Conservation (phyloP, 306 rosid genomes). For the Castanopsis chinensis region DNA sequence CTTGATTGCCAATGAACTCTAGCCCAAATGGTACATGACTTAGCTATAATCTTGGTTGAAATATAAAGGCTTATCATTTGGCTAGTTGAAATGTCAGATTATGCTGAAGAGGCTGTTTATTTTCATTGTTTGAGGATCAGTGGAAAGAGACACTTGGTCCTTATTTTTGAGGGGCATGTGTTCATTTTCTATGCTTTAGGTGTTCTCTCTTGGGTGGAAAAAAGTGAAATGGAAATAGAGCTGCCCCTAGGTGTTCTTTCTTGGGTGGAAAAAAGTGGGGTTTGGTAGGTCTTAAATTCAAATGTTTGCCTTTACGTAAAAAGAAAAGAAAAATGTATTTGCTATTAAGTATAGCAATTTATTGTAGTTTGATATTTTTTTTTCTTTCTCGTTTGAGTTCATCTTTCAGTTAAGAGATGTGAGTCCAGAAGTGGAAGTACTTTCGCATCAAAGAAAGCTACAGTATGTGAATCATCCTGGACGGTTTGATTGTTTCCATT, state of each 20-base stretch:
- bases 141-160: neutral
- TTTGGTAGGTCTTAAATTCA: conserved; percentile 5
- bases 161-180: neutral
- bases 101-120: neutral
- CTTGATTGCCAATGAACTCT: neutral
- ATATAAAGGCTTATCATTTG: neutral
- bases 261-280: neutral
- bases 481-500: conserved; percentile 41
- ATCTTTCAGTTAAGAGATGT: conserved; percentile 45
- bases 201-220: conserved; percentile 5
- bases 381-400: conserved; percentile 20
- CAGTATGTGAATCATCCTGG: conserved; percentile 23
- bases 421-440: conserved; percentile 31
- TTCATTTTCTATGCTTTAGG: neutral
- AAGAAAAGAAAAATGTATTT: neutral
- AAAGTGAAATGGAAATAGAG: conserved; percentile 8
- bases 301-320: conserved; percentile 3
- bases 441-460: conserved; percentile 34
- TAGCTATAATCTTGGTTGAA: neutral
- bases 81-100: neutral
- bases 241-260: conserved; percentile 9
- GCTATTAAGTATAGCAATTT: neutral
- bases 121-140: neutral
- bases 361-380: neutral
- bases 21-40: neutral